phyloP scores from a whole-genome alignment of 768 basidiomycete genomes.

The Ramaria rubella region DNA sequence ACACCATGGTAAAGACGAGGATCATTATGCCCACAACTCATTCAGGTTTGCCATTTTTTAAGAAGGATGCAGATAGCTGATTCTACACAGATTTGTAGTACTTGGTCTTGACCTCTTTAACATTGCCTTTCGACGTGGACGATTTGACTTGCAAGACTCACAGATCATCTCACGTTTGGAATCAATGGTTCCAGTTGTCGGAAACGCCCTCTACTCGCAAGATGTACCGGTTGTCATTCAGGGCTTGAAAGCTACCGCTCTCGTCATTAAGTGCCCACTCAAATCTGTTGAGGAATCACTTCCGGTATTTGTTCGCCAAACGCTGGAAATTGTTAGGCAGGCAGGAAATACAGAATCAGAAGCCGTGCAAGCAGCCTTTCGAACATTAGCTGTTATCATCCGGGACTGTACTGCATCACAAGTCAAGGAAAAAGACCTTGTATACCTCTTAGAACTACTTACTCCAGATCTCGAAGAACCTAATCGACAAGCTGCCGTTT shows the following conservation, averaged over 20 bases:
- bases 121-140: slow-evolving; percentile 77
- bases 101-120: slow-evolving; percentile 91
- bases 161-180: slow-evolving; percentile 78
- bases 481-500: slow-evolving; percentile 75
- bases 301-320: slow-evolving; percentile 78
- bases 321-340: slow-evolving; percentile 73
- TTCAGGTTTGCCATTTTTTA: slow-evolving; percentile 51
- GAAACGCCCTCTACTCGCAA: slow-evolving; percentile 86
- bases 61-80: slow-evolving; percentile 2
- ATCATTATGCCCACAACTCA: slow-evolving; percentile 82
- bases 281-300: slow-evolving; percentile 67
- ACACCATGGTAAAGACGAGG: slow-evolving; percentile 41
- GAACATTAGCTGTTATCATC: slow-evolving; percentile 78
- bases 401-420: slow-evolving; percentile 80
- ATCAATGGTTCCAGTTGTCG: slow-evolving; percentile 78
- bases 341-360: slow-evolving; percentile 87
- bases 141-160: slow-evolving; percentile 76
- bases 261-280: slow-evolving; percentile 79
- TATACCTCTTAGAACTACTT: slow-evolving; percentile 80
- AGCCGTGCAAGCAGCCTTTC: slow-evolving; percentile 80
- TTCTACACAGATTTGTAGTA: slow-evolving; percentile 59
- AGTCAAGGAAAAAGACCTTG: slow-evolving; percentile 83
- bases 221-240: slow-evolving; percentile 66
- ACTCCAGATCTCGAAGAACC: slow-evolving; percentile 89
- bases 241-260: slow-evolving; percentile 73